phyloP scores from a whole-genome alignment of 352 stramenopile species.

The Phytophthora citricola region DNA sequence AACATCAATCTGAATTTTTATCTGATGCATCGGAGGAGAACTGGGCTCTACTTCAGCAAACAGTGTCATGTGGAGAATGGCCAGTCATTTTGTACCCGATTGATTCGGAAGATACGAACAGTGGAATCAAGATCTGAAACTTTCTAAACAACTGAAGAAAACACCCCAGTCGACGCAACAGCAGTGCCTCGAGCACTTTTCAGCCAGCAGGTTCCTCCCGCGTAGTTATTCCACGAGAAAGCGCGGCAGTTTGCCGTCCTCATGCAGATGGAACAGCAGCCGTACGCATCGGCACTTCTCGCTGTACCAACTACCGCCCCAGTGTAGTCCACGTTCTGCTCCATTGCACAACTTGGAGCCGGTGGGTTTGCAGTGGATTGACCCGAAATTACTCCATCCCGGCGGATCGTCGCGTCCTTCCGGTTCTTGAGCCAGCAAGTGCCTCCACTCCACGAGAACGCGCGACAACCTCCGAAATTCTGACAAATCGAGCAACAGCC shows the following conservation, averaged over 20 bases:
- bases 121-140: conserved; percentile 7
- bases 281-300: conserved; percentile 24
- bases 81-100: conserved; percentile 27
- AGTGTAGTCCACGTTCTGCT: conserved; percentile 39
- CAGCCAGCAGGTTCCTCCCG: conserved; percentile 66
- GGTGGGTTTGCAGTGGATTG: conserved; percentile 22
- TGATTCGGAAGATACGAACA: conserved; percentile 20
- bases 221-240: conserved; percentile 58
- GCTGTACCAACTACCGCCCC: conserved; percentile 20
- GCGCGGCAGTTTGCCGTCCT: conserved; percentile 34
- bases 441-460: conserved; percentile 66
- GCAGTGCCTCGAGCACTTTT: conserved; percentile 49
- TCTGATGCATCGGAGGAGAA: conserved; percentile 5
- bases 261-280: conserved; percentile 43
- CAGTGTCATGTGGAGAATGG: conserved; percentile 11
- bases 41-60: conserved; percentile 1
- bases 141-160: conserved; percentile 24
- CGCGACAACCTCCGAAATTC: conserved; percentile 31
- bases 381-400: conserved; percentile 23
- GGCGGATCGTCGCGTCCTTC: conserved; percentile 14
- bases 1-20: conserved; percentile 6
- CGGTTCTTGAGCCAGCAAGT: conserved; percentile 60
- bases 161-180: conserved; percentile 2
- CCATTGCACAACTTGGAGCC: conserved; percentile 36
- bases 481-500: conserved; percentile 35